A percentile compares a stretch with the other conserved stretches of the same genome.
phyloP scores from a whole-genome alignment of 2,329 filamentous ascomycete genomes.

The Zarea fungicola region DNA sequence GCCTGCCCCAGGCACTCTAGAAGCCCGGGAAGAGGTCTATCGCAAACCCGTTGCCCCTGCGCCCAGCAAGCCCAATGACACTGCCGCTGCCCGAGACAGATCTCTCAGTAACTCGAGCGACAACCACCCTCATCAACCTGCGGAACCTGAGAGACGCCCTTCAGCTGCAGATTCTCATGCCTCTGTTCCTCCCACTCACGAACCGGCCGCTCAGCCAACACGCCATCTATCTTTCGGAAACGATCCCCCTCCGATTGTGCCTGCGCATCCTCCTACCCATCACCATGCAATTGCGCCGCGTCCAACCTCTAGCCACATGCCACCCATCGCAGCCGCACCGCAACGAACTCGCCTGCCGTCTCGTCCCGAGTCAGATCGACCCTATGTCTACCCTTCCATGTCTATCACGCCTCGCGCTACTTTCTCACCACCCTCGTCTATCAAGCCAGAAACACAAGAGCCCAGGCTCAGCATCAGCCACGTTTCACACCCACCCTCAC shows the following conservation, averaged over 20 bases:
- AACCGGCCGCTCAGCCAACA: constrained; percentile 22
- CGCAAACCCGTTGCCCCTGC: constrained; percentile 32
- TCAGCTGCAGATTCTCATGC: constrained; percentile 43
- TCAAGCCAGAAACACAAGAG: constrained; percentile 32
- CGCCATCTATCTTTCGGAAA: constrained; percentile 32
- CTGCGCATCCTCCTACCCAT: constrained; percentile 21
- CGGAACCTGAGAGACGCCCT: constrained; percentile 39
- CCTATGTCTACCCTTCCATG: constrained; percentile 24
- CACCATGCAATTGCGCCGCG: constrained; percentile 29
- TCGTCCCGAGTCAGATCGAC: constrained; percentile 37
- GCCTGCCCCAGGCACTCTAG: constrained; percentile 46
- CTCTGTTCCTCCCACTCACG: constrained; percentile 32
- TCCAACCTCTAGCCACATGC: constrained; percentile 12
- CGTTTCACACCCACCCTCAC: constrained; percentile 32
- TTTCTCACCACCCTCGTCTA: constrained; percentile 25
- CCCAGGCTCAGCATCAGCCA: constrained; percentile 31
- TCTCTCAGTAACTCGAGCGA: constrained; percentile 57
- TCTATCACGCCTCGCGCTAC: constrained; percentile 26
- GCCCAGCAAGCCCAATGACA: constrained; percentile 19
- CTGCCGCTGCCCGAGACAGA: constrained; percentile 44
- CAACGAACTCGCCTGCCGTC: constrained; percentile 34
- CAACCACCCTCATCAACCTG: constrained; percentile 37
- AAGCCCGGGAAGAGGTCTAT: constrained; percentile 58
- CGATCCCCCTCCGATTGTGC: constrained; percentile 21
- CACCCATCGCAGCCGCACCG: constrained; percentile 21